These are phyloP conservation scores for Avena insularis DNA, from an alignment of 176 grass and related monocot genomes.

Conservation along the genomic window DNA sequence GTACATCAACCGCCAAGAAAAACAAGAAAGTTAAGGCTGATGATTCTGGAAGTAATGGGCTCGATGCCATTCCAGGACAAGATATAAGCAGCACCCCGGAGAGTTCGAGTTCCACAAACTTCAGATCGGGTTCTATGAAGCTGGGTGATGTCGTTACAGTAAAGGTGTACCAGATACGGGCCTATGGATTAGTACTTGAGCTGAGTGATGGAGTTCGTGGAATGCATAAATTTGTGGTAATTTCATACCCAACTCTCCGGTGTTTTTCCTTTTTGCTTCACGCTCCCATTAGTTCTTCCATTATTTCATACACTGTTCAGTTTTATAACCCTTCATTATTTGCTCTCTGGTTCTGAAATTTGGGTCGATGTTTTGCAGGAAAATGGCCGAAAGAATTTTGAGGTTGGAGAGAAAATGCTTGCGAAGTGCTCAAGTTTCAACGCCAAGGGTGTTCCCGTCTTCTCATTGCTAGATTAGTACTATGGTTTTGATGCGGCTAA, in stretches of 20 bases:
- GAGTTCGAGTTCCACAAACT: slow-evolving; percentile 9
- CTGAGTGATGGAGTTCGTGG: slow-evolving; percentile 75
- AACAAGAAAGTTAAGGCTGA: slow-evolving; percentile 51
- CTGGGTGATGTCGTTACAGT: slow-evolving; percentile 74
- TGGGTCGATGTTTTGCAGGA: slow-evolving; percentile 47
- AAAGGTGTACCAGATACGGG: slow-evolving; percentile 85
- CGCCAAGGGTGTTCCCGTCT: slow-evolving; percentile 83
- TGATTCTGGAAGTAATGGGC: slow-evolving; percentile 32
- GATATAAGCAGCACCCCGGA: slow-evolving; percentile 38
- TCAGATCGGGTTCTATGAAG: slow-evolving; percentile 62
- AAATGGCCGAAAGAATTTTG: slow-evolving; percentile 61
- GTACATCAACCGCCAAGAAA: slow-evolving; percentile 38
- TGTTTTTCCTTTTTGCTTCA: not conserved
- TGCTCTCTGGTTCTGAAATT: slow-evolving; percentile 25
- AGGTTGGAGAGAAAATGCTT: slow-evolving; percentile 66
- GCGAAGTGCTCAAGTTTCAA: slow-evolving; percentile 71
- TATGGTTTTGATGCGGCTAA: slow-evolving; percentile 19
- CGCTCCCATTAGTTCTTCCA: not conserved
- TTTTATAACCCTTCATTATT: not conserved
- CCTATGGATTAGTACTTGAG: slow-evolving; percentile 89
- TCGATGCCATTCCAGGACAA: slow-evolving; percentile 43
- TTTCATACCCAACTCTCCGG: not conserved
- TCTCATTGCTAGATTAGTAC: slow-evolving; percentile 57
- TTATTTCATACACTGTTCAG: not conserved
- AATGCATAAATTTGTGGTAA: slow-evolving; percentile 98